Conservation (phyloP, 2,329 filamentous ascomycete genomes). For the Ascochyta clinopodiicola region DNA sequence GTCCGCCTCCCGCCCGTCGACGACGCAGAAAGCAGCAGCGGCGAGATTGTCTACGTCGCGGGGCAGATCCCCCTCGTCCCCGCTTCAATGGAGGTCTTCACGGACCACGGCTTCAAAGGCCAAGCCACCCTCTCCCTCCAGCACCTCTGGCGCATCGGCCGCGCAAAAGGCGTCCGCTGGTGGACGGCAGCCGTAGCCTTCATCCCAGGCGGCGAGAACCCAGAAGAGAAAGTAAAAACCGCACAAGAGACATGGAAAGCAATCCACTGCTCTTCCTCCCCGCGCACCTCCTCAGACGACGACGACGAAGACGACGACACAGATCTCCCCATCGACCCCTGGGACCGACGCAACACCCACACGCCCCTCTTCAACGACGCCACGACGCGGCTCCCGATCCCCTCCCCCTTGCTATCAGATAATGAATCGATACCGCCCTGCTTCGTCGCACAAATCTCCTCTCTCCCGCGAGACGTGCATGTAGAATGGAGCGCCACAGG, state of each 20-base stretch:
- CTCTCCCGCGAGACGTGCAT: slow-evolving; percentile 73
- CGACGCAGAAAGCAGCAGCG: background rate
- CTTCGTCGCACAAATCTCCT: slow-evolving; percentile 76
- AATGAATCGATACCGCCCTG: slow-evolving; percentile 63
- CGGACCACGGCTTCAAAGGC: slow-evolving; percentile 53
- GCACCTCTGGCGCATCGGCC: slow-evolving; percentile 84
- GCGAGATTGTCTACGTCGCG: slow-evolving; percentile 69
- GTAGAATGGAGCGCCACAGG: slow-evolving; percentile 87
- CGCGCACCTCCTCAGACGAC: background rate
- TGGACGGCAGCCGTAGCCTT: slow-evolving; percentile 76
- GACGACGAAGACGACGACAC: slow-evolving; percentile 54
- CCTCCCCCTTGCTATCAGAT: background rate
- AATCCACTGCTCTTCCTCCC: slow-evolving; percentile 20
- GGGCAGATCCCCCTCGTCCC: slow-evolving; percentile 92
- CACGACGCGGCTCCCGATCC: slow-evolving; percentile 45
- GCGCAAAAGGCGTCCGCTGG: slow-evolving; percentile 72
- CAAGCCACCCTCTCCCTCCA: slow-evolving; percentile 80
- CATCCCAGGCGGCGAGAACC: slow-evolving; percentile 17
- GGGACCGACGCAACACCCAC: slow-evolving; percentile 70
- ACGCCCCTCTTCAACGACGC: slow-evolving; percentile 26
- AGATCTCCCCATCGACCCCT: slow-evolving; percentile 66
- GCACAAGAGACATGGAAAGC: slow-evolving; percentile 56
- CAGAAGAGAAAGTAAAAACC: slow-evolving; percentile 38
- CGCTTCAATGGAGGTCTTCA: slow-evolving; percentile 71
- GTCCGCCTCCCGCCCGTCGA: slow-evolving; percentile 48